Evolutionary conservation across 177 flowering plant species (phyloP), one percentile per base, ranked within the genome.

Genomic region (Tripterygium wilfordii): DNA sequence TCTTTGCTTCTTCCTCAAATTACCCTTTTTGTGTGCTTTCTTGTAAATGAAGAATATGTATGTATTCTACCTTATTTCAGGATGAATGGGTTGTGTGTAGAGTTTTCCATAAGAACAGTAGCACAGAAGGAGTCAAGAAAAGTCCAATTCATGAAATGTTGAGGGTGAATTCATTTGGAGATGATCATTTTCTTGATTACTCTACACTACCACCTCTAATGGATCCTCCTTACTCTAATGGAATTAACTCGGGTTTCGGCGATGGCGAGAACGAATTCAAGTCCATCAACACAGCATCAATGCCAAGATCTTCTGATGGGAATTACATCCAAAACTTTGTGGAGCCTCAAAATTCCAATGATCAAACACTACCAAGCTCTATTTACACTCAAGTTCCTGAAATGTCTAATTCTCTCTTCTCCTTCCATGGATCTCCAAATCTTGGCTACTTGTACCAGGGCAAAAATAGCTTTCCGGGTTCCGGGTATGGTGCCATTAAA

Each of bases 11-110:
- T 5, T 48, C n/a, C 45, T 10, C 12, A 15, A 10, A 22, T 6
- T 42, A 1, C 3, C 17, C 22, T 20, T 10, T 53, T 38, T 40
- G 6, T 3, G 22, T 39, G 36, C 49, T 52, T 44, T 38, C 25
- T 10, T 46, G 56, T 7, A 1, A 38, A 39, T 19, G 38, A 53
- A 16, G 41, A 20, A 49, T n/a, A n/a, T n/a, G n/a, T n/a, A n/a
- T n/a, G n/a, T n/a, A n/a, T n/a, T n/a, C n/a, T n/a, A n/a, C n/a
- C n/a, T n/a, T n/a, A n/a, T n/a, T n/a, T n/a, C 69, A 75, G 80
- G 80, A 68, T 42, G 74, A 71, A 55, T 75, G 76, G 74, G 80
- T 68, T 12, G 76, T 75, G 8, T 51, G 77, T 45, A 57, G 66
- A 56, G 62, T 75, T 44, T 63, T 71, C 48, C 80, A 71, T 63